Conservation (phyloP, 208 protist genomes). For the Crithidia bombi region DNA sequence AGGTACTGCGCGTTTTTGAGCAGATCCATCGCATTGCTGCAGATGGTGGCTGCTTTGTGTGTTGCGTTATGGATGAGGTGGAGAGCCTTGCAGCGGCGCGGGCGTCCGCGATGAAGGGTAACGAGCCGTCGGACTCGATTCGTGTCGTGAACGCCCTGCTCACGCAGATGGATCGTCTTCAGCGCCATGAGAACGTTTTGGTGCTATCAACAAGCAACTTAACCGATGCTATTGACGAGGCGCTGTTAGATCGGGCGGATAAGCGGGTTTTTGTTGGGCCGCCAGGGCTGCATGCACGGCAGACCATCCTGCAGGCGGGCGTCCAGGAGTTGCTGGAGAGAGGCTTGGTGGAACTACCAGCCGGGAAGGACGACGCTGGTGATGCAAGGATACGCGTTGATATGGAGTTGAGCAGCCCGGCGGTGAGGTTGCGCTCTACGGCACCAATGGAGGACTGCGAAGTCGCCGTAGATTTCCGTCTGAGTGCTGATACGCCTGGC, state of each 20-base stretch:
- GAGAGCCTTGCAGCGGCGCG: slow-evolving; percentile 94
- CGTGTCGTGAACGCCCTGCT: slow-evolving; percentile 96
- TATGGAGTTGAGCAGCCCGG: background rate
- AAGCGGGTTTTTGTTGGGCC: slow-evolving; percentile 94
- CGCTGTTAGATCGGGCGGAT: slow-evolving; percentile 97
- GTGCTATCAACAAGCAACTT: slow-evolving; percentile 97
- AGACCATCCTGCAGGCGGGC: slow-evolving; percentile 74
- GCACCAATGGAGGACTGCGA: background rate
- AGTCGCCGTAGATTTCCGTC: background rate
- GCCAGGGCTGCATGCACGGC: slow-evolving; percentile 78
- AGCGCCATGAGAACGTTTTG: slow-evolving; percentile 89
- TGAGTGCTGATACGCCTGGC: too few relatives aligned
- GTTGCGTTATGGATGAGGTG: slow-evolving; percentile 96
- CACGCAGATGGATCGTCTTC: slow-evolving; percentile 96
- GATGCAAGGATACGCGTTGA: background rate
- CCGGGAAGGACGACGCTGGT: background rate
- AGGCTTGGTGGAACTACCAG: slow-evolving; percentile 20
- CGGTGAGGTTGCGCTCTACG: background rate
- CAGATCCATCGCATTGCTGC: slow-evolving; percentile 81
- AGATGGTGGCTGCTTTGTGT: slow-evolving; percentile 71
- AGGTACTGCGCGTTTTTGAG: slow-evolving; percentile 95
- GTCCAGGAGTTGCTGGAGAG: slow-evolving; percentile 78
- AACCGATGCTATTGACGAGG: slow-evolving; percentile 91
- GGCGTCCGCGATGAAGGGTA: slow-evolving; percentile 83
- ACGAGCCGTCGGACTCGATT: slow-evolving; percentile 96